Conservation (phyloP, 1,284 basidiomycete species). For the Trichosporon asahii region DNA sequence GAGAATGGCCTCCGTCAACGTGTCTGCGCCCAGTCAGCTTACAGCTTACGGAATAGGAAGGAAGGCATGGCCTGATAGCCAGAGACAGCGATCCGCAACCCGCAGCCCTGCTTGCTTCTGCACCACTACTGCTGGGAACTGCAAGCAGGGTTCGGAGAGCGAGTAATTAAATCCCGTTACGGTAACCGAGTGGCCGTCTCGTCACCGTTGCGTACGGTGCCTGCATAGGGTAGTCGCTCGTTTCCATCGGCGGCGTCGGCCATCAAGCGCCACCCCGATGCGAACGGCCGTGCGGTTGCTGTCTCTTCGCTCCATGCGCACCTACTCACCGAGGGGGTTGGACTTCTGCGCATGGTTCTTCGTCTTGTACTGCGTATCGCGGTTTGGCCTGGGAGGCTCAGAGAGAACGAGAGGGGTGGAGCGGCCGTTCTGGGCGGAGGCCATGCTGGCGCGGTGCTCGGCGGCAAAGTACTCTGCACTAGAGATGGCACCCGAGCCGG, state of each 20-base stretch:
- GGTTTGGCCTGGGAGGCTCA: slow-evolving; percentile 1
- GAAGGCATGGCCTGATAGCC: neutral
- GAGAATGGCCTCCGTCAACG: slow-evolving; percentile 2
- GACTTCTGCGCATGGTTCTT: neutral
- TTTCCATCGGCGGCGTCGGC: neutral
- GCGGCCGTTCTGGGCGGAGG: neutral
- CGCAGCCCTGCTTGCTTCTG: neutral
- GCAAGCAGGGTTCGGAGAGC: neutral
- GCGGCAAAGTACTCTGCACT: slow-evolving; percentile 9
- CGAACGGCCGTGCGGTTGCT: neutral
- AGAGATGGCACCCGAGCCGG: neutral
- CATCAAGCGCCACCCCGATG: neutral
- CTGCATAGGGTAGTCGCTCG: neutral
- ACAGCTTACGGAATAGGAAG: neutral
- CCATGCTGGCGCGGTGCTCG: slow-evolving; percentile 7
- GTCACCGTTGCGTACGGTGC: neutral
- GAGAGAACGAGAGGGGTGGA: neutral
- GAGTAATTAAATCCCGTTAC: neutral
- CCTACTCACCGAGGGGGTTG: neutral
- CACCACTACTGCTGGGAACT: neutral
- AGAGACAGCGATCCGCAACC: neutral
- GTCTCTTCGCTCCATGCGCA: neutral
- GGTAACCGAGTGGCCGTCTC: neutral
- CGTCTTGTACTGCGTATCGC: neutral
- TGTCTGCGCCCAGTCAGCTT: neutral